phyloP scores from a whole-genome alignment of 352 stramenopile species.

The Phytophthora parvispora region DNA sequence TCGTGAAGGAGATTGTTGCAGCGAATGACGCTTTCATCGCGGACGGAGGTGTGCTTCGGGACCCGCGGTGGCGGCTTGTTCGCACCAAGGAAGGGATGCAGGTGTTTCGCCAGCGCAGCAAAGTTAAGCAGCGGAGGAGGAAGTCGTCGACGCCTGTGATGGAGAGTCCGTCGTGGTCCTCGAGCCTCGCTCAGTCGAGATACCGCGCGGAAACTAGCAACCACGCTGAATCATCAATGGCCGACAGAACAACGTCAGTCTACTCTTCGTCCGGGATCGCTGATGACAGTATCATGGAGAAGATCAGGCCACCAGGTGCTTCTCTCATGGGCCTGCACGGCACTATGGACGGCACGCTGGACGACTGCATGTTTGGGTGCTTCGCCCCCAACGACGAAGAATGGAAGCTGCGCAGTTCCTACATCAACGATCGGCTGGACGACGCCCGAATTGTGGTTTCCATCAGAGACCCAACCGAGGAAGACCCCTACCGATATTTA shows the following conservation, averaged over 20 bases:
- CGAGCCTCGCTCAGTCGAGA: neutral
- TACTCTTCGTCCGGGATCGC: conserved; percentile 3
- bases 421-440: conserved; percentile 58
- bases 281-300: conserved; percentile 27
- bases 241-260: too few species aligned
- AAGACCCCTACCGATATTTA: conserved; percentile 58
- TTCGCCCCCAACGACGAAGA: conserved; percentile 48
- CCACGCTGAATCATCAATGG: too few species aligned
- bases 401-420: conserved; percentile 53
- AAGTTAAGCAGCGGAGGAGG: too few species aligned
- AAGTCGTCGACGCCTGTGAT: too few species aligned
- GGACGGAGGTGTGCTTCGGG: conserved; percentile 27
- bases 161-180: neutral
- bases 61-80: conserved; percentile 47
- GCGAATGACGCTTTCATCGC: conserved; percentile 49
- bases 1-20: conserved; percentile 45
- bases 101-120: conserved; percentile 38
- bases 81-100: conserved; percentile 42
- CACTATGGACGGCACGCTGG: conserved; percentile 50
- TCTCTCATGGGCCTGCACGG: conserved; percentile 49
- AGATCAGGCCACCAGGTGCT: too few species aligned
- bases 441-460: conserved; percentile 42
- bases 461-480: conserved; percentile 36
- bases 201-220: too few species aligned
- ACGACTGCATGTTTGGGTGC: conserved; percentile 57